Conservation (phyloP, 805 yeast genomes). For the Saturnispora silvae region DNA sequence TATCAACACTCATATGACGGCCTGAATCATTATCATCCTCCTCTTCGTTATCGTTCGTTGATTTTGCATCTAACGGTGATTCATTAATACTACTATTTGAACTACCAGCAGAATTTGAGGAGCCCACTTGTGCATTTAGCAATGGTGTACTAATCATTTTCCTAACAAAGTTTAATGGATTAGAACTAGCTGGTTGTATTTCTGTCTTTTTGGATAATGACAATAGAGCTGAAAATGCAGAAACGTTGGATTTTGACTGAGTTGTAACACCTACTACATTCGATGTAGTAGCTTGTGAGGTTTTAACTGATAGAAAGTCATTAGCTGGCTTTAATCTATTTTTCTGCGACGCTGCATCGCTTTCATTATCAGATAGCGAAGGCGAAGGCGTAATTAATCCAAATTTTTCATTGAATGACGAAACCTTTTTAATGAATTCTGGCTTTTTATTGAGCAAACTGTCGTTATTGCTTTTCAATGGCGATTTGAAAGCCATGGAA, state of each 20-base stretch:
- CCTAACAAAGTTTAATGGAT: conserved; percentile 23
- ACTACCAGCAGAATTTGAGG: not conserved
- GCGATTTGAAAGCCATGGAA: conserved; percentile 34
- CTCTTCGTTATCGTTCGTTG: not conserved
- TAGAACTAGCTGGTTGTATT: conserved; percentile 14
- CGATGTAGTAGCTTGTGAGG: conserved; percentile 25
- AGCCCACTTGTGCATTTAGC: conserved; percentile 14
- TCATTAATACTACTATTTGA: not conserved
- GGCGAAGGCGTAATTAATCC: too few species aligned
- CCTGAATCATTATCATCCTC: not conserved
- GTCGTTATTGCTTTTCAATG: conserved; percentile 3
- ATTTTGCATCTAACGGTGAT: not conserved
- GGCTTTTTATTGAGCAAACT: not conserved
- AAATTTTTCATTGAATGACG: conserved; percentile 1
- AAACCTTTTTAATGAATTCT: not conserved
- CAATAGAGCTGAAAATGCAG: conserved; percentile 30
- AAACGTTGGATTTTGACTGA: conserved; percentile 27
- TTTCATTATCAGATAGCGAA: not conserved
- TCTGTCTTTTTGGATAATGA: conserved; percentile 24
- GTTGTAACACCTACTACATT: conserved; percentile 28
- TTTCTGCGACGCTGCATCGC: not conserved
- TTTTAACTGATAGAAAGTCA: conserved; percentile 16
- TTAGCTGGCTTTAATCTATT: conserved; percentile 5
- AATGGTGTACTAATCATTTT: conserved; percentile 26
- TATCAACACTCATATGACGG: conserved; percentile 4